phyloP scores from a whole-genome alignment of 306 rosid species.

The Medicago lupulina region DNA sequence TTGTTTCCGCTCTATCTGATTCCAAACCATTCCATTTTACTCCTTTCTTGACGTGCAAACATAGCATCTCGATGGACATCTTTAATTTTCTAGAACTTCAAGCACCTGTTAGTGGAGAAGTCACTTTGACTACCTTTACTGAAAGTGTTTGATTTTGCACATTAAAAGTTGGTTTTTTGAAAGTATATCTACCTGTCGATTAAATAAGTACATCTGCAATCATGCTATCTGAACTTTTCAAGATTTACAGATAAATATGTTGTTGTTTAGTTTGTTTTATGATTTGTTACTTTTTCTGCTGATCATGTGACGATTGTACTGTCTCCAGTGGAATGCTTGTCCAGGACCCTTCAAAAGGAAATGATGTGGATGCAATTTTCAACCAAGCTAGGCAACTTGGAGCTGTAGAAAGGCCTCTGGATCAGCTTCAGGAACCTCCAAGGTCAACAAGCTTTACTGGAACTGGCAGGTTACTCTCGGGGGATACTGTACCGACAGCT shows the following conservation, averaged over 20 bases:
- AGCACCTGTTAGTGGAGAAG: constrained; percentile 22
- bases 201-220: constrained; percentile 9
- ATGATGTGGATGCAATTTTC: constrained; percentile 86
- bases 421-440: constrained; percentile 72
- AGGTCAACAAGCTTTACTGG: constrained; percentile 90
- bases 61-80: background rate
- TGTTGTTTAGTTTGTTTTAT: constrained; percentile 22
- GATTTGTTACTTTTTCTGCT: constrained; percentile 10
- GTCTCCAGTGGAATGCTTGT: constrained; percentile 96
- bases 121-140: constrained; percentile 34
- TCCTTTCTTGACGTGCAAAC: background rate
- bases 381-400: constrained; percentile 89
- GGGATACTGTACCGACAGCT: constrained; percentile 72
- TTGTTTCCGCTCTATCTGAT: background rate
- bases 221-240: constrained; percentile 18
- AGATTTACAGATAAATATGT: constrained; percentile 4
- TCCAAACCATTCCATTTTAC: background rate
- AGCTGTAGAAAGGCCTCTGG: constrained; percentile 84
- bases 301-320: constrained; percentile 34
- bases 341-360: constrained; percentile 92
- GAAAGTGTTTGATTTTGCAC: constrained; percentile 14
- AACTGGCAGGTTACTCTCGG: constrained; percentile 87
- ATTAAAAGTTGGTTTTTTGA: constrained; percentile 17
- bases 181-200: constrained; percentile 16
- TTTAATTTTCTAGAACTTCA: constrained; percentile 22